phyloP scores from a whole-genome alignment of 2,329 filamentous ascomycete genomes.

The Pyrenophora teres region DNA sequence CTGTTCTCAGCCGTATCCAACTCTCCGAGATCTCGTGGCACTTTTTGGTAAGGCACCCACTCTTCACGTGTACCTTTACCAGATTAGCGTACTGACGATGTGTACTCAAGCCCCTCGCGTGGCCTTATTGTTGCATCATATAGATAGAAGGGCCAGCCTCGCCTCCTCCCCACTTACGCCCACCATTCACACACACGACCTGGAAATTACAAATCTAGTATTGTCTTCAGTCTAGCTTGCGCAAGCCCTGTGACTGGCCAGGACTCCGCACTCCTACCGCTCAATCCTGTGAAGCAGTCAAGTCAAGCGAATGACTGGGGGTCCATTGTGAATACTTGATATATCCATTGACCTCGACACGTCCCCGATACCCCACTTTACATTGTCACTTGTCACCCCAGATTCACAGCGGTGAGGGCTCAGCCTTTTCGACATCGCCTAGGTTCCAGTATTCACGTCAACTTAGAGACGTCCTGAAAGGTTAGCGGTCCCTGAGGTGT shows the following conservation, averaged over 20 bases:
- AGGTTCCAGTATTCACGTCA: constrained; percentile 12
- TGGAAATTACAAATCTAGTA: constrained; percentile 9
- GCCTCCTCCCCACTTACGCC: constrained; percentile 11
- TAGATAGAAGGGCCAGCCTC: constrained; percentile 26
- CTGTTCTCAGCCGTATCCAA: constrained; percentile 14
- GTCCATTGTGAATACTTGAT: constrained; percentile 25
- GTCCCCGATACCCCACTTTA: constrained; percentile 14
- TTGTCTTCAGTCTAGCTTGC: constrained; percentile 1
- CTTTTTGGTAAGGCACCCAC: constrained; percentile 20
- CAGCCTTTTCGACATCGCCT: background rate
- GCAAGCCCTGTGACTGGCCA: constrained; percentile 9
- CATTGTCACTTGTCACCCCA: constrained; percentile 22
- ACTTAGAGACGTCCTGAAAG: constrained; percentile 13
- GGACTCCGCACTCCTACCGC: constrained; percentile 23
- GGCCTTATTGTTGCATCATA: constrained; percentile 21
- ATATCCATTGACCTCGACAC: constrained; percentile 11
- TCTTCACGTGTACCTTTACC: constrained; percentile 14
- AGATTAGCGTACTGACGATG: constrained; percentile 28
- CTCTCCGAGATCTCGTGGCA: constrained; percentile 33
- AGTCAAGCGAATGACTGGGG: constrained; percentile 25
- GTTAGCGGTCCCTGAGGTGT: constrained; percentile 3
- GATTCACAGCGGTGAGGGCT: constrained; percentile 6
- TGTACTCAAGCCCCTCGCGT: constrained; percentile 18
- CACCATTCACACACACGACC: constrained; percentile 20
- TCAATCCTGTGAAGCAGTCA: constrained; percentile 29